Conservation (phyloP, 176 grass and related monocot species). For the Oryza brachyantha region DNA sequence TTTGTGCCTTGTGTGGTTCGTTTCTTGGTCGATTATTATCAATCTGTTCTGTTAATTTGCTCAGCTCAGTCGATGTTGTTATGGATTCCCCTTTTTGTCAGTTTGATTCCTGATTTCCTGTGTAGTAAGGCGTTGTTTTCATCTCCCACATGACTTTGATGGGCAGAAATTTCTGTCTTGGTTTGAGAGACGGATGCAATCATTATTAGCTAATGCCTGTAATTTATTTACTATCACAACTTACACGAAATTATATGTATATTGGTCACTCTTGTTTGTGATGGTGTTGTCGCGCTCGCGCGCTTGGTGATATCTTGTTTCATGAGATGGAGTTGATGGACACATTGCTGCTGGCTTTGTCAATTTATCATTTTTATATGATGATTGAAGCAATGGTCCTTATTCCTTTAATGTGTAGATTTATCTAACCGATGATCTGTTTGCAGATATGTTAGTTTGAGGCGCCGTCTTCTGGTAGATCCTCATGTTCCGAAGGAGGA, state of each 20-base stretch:
- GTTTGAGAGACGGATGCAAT: neutral
- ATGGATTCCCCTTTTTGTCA: neutral
- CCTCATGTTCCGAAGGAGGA: constrained; percentile 71
- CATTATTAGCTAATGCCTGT: constrained; percentile 5
- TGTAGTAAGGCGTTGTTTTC: constrained; percentile 10
- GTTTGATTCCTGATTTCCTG: constrained; percentile 7
- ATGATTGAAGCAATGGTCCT: constrained; percentile 7
- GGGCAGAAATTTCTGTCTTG: neutral
- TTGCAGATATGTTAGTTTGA: constrained; percentile 80
- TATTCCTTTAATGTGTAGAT: neutral
- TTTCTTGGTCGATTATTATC: constrained; percentile 7
- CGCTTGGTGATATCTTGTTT: constrained; percentile 14
- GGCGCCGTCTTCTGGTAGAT: constrained; percentile 68
- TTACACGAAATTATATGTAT: constrained; percentile 3
- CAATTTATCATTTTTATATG: neutral
- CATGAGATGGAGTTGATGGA: constrained; percentile 5
- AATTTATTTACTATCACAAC: neutral
- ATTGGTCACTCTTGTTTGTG: neutral
- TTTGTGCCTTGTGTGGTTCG: neutral
- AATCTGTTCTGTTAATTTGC: constrained; percentile 1
- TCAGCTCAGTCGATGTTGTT: neutral
- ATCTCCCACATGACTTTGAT: constrained; percentile 14
- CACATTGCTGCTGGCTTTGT: neutral
- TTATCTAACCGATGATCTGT: neutral
- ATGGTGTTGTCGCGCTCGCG: constrained; percentile 21